A percentile compares a stretch with the other conserved stretches of the same genome.
Evolutionary conservation across 83 land plant genomes (phyloP).

Genomic region (Thuja plicata): DNA sequence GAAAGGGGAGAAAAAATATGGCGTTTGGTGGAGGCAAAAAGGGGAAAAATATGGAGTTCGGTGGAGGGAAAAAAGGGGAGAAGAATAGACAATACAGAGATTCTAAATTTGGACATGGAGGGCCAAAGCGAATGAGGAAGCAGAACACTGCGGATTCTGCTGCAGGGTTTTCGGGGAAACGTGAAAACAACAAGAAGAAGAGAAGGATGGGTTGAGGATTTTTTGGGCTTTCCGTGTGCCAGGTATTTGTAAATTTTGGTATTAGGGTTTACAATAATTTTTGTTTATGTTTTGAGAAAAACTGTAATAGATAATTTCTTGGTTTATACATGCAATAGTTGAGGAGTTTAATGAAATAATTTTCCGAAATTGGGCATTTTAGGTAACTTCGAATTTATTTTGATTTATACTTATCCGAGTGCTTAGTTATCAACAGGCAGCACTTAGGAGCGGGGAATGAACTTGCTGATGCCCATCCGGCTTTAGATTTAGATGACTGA

Average conservation of each 20-base stretch:
- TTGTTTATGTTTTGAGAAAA: too few relatives aligned
- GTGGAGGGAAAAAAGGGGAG: conserved; percentile 19
- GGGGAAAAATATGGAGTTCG: conserved; percentile 11
- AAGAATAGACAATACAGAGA: conserved; percentile 55
- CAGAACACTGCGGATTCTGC: conserved; percentile 86
- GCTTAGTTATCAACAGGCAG: neutral
- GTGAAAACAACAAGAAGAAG: conserved; percentile 39
- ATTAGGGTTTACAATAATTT: neutral
- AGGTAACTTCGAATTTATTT: neutral
- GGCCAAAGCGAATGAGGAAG: conserved; percentile 80
- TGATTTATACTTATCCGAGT: neutral
- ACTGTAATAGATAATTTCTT: too few relatives aligned
- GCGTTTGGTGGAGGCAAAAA: conserved; percentile 20
- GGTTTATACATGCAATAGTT: neutral
- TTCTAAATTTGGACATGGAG: conserved; percentile 90
- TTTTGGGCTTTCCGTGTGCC: neutral
- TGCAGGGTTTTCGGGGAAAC: conserved; percentile 34
- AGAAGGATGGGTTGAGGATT: conserved; percentile 9
- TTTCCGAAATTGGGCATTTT: neutral
- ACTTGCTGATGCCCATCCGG: too few relatives aligned
- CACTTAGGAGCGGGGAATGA: too few relatives aligned
- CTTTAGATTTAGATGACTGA: too few relatives aligned
- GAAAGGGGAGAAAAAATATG: conserved; percentile 36
- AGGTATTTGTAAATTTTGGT: neutral
- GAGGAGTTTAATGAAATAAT: neutral